Percentiles rank a stretch among this genome's conserved stretches.
Conservation (phyloP, 192 early-diverging fungal genomes). For the Coemansia sp. region DNA sequence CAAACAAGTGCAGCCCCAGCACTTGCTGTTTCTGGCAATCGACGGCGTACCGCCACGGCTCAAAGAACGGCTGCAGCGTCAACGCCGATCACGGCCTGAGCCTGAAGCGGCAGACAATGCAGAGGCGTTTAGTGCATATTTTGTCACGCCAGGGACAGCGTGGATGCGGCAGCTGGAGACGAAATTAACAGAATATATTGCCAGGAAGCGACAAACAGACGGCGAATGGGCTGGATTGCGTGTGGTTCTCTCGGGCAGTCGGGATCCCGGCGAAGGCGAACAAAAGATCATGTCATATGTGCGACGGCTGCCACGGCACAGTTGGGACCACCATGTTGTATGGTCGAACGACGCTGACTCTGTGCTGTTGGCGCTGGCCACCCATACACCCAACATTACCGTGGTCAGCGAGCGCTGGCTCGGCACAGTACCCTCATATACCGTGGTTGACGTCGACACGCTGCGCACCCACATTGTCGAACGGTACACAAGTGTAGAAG, state of each 20-base stretch:
- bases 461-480: constrained; percentile 59
- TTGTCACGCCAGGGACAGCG: constrained; percentile 91
- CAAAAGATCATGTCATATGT: constrained; percentile 99
- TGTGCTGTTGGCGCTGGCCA: constrained; percentile 89
- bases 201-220: constrained; percentile 71
- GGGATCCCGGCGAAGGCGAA: constrained; percentile 96
- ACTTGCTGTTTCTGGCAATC: constrained; percentile 87
- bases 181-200: constrained; percentile 81
- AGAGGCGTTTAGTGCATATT: constrained; percentile 82
- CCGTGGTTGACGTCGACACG: constrained; percentile 14
- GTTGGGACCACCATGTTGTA: constrained; percentile 64
- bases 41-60: constrained; percentile 95
- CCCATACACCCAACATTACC: constrained; percentile 88
- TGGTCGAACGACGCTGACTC: constrained; percentile 97
- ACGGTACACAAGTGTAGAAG: constrained; percentile 71
- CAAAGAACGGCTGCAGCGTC: constrained; percentile 96
- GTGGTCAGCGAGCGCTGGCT: constrained; percentile 84
- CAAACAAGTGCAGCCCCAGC: constrained; percentile 68
- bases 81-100: constrained; percentile 79
- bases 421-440: constrained; percentile 21
- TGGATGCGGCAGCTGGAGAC: constrained; percentile 87
- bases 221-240: constrained; percentile 77
- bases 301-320: constrained; percentile 64
- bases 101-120: constrained; percentile 58
- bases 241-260: constrained; percentile 87